A percentile compares a stretch with the other conserved stretches of the same genome.
These are phyloP conservation scores for Trametes gibbosa DNA, from an alignment of 768 basidiomycete genomes.

Conservation along the genomic window DNA sequence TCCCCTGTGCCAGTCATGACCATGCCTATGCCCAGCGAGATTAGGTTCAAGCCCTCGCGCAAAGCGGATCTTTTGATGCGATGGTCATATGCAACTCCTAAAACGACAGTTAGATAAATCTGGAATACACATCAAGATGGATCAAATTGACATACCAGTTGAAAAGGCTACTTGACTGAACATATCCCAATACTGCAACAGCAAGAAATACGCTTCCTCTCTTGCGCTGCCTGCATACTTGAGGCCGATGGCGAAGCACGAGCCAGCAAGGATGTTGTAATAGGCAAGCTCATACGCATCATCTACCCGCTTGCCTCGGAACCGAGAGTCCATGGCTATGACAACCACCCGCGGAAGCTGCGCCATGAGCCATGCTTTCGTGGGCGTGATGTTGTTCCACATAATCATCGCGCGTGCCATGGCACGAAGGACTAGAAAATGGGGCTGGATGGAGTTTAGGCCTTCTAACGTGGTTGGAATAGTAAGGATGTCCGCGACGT, in stretches of 20 bases:
- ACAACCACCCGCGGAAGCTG: conserved; percentile 72
- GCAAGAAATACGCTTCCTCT: conserved; percentile 81
- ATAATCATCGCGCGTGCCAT: conserved; percentile 78
- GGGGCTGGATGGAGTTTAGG: conserved; percentile 84
- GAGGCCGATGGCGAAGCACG: conserved; percentile 87
- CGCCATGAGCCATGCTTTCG: conserved; percentile 64
- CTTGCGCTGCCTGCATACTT: conserved; percentile 94
- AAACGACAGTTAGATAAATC: background rate
- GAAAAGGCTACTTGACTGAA: conserved; percentile 70
- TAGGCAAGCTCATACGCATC: conserved; percentile 85
- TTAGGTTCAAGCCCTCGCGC: conserved; percentile 83
- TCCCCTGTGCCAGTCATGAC: conserved; percentile 99
- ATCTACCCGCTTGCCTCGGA: conserved; percentile 49
- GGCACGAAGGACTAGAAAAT: conserved; percentile 79
- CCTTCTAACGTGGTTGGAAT: conserved; percentile 80
- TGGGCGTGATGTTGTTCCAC: conserved; percentile 78
- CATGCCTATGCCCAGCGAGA: conserved; percentile 84
- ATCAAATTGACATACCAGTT: conserved; percentile 47
- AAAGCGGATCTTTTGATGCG: conserved; percentile 86
- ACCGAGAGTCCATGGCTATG: conserved; percentile 52
- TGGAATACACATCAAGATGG: background rate
- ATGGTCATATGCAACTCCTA: conserved; percentile 80
- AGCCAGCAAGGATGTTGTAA: conserved; percentile 87
- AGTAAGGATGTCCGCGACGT: conserved; percentile 81
- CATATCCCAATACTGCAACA: conserved; percentile 79